phyloP scores from a whole-genome alignment of 2,329 filamentous ascomycete species.

The Trichoderma pleuroti region DNA sequence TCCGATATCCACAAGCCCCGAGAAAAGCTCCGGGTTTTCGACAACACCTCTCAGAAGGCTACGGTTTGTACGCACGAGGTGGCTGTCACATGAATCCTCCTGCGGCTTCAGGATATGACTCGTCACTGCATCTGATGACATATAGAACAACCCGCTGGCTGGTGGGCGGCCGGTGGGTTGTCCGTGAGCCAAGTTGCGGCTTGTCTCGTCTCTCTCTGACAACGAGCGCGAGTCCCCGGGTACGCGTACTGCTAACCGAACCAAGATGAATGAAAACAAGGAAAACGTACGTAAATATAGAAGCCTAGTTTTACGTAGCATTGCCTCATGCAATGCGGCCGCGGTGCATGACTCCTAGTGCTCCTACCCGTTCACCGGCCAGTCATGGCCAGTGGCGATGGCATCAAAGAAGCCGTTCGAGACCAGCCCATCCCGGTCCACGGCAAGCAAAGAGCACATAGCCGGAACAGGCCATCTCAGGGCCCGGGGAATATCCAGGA shows the following conservation, averaged over 20 bases:
- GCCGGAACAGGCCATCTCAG: background rate
- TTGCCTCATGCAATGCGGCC: background rate
- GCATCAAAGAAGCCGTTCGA: background rate
- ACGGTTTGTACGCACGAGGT: background rate
- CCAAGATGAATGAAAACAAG: background rate
- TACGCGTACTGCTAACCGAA: background rate
- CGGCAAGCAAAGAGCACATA: background rate
- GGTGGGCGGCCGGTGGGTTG: background rate
- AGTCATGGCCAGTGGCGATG: background rate
- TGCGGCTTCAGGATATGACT: background rate
- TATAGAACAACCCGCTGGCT: background rate
- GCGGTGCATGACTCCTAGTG: background rate
- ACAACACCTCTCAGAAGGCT: background rate
- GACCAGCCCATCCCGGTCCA: background rate
- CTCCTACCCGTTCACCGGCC: background rate
- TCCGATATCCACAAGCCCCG: background rate
- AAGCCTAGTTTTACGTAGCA: background rate
- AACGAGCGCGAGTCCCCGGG: background rate
- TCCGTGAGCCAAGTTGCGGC: background rate
- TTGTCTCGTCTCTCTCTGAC: background rate
- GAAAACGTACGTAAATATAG: background rate
- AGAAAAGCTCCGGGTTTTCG: background rate
- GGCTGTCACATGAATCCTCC: background rate
- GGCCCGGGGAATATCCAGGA: background rate
- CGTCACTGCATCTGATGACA: background rate